Evolutionary conservation across 2,329 filamentous ascomycete species (phyloP), one percentile per base, ranked within the genome.

Genomic region (Venturia pyrina): DNA sequence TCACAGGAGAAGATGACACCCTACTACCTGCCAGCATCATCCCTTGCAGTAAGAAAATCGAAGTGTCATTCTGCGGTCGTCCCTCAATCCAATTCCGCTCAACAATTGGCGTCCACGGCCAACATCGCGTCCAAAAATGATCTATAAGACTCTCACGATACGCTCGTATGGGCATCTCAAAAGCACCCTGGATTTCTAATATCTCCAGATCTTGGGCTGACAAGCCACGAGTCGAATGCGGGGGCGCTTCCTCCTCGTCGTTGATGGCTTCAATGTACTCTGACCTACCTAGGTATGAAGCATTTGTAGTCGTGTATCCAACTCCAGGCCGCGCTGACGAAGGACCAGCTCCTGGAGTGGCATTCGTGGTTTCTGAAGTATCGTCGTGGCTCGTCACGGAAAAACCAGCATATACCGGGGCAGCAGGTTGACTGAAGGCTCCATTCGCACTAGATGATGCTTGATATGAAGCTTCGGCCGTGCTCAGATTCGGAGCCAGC

Each of bases 21-120:
- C 78, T 73, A 66, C 77, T 78, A 1, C 76, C 78, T 8, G 78
- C 78, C 1, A 79, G 71, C 56, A 78, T 76, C 21, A 79, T 74
- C 1, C 77, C 74, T 65, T 79, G 64, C 68, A 76, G 70, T 1
- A 75, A 69, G 1, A 75, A 65, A n/a, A 73, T 70, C 6, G 73
- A 74, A 2, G 70, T 68, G 46, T 71, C 70, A 19, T 70, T 69
- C 2, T 73, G 70, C 13, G 71, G 68, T 3, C 71, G 66, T 32
- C 73, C 71, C n/a, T 76, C 71, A 5, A 78, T 69, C 77, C 76
- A 78, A 57, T 70, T 73, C 2, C 75, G 74, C 46, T 79, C 75
- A 5, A 79, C 73, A 28, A 79, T 74, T 1, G 77, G 77, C 0
- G 76, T 77, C 77, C 77, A 79, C 10, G 76, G 74, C 48, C 74